phyloP scores from a whole-genome alignment of 306 rosid species.

The Fragaria vesca region DNA sequence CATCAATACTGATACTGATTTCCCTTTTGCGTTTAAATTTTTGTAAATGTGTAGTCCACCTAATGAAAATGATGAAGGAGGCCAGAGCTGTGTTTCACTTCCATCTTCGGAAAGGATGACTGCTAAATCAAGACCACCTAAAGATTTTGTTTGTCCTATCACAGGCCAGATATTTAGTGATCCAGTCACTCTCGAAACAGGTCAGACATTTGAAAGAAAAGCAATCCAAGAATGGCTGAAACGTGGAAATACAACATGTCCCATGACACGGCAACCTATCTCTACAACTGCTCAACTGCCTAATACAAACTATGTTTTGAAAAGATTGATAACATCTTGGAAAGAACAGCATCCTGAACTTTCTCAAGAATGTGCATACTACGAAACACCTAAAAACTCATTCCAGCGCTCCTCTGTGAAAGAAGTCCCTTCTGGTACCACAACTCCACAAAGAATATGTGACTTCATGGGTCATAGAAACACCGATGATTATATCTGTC shows the following conservation, averaged over 20 bases:
- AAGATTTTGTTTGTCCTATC: constrained; percentile 90
- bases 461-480: constrained; percentile 39
- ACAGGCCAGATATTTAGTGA: constrained; percentile 81
- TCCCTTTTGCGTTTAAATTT: constrained; percentile 15
- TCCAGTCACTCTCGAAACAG: constrained; percentile 96
- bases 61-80: constrained; percentile 59
- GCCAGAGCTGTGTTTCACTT: constrained; percentile 44
- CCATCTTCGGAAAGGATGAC: constrained; percentile 48
- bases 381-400: constrained; percentile 53
- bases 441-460: constrained; percentile 33
- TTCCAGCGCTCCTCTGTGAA: constrained; percentile 42
- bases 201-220: constrained; percentile 90
- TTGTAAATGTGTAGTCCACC: constrained; percentile 49
- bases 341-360: constrained; percentile 75
- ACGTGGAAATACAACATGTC: constrained; percentile 88
- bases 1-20: neutral
- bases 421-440: constrained; percentile 34
- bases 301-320: constrained; percentile 87
- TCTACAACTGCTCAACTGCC: constrained; percentile 57
- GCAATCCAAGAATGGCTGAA: constrained; percentile 93
- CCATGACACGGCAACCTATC: constrained; percentile 76
- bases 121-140: constrained; percentile 61
- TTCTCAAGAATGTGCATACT: constrained; percentile 56
- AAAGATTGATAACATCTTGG: constrained; percentile 91
- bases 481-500: constrained; percentile 40